Percentiles rank a stretch among this genome's conserved stretches.
Conservation (phyloP, 139 green algal species). For the Axilococcus clingmanii region DNA sequence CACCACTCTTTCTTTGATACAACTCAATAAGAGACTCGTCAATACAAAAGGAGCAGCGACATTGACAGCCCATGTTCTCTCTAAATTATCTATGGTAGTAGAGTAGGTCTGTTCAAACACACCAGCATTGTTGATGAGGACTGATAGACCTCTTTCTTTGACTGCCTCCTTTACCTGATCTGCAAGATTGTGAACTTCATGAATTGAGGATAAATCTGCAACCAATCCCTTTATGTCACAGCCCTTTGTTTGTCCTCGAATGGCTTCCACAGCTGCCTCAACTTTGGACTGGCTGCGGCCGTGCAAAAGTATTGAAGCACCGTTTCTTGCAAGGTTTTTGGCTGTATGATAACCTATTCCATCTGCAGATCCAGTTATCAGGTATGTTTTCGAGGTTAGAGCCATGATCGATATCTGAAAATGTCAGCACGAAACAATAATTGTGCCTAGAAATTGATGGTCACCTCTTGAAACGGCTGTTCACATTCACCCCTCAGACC, state of each 20-base stretch:
- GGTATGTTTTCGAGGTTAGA: conserved; percentile 21
- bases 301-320: conserved; percentile 49
- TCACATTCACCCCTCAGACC: no score
- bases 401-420: no score
- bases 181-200: conserved; percentile 27
- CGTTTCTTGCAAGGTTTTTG: conserved; percentile 24
- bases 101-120: conserved; percentile 1
- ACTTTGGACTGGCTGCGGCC: conserved; percentile 17
- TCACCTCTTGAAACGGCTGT: no score
- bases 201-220: conserved; percentile 36
- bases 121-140: conserved; percentile 56
- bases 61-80: conserved; percentile 63
- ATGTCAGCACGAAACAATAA: no score
- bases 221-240: not conserved
- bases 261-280: not conserved
- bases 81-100: conserved; percentile 36
- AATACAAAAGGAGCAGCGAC: conserved; percentile 61
- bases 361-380: conserved; percentile 40
- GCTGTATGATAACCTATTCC: conserved; percentile 62
- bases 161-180: conserved; percentile 13
- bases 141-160: conserved; percentile 4
- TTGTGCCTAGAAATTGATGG: not conserved
- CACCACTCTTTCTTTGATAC: conserved; percentile 38
- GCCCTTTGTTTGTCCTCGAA: not conserved
- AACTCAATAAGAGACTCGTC: conserved; percentile 29